Conservation (phyloP, 2,329 filamentous ascomycete genomes). For the Fonsecaea erecta region DNA sequence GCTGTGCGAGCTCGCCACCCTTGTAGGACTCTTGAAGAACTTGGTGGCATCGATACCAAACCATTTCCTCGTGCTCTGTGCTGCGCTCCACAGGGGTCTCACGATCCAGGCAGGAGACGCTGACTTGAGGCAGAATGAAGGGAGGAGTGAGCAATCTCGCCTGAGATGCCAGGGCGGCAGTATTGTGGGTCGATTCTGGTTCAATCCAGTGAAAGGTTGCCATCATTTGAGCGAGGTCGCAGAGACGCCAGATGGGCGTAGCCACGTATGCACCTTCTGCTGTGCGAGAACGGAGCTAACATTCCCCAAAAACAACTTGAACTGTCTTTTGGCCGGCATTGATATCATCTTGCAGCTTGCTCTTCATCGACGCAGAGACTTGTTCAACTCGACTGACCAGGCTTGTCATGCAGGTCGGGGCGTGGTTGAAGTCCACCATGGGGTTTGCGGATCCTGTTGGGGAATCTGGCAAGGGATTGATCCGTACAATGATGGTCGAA, state of each 20-base stretch:
- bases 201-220: slow-evolving; percentile 28
- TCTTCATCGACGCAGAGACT: slow-evolving; percentile 4
- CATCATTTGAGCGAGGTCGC: slow-evolving; percentile 21
- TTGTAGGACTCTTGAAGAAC: slow-evolving; percentile 12
- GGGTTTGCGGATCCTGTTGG: neutral
- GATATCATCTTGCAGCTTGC: slow-evolving; percentile 11
- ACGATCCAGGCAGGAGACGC: slow-evolving; percentile 6
- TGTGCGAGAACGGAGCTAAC: slow-evolving; percentile 26
- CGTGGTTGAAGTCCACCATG: slow-evolving; percentile 18
- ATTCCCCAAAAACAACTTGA: slow-evolving; percentile 24
- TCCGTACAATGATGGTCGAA: slow-evolving; percentile 14
- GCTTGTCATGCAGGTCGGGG: slow-evolving; percentile 10
- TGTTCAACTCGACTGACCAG: slow-evolving; percentile 5
- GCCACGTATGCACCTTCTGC: slow-evolving; percentile 5
- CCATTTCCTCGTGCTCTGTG: neutral
- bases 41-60: slow-evolving; percentile 15
- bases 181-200: slow-evolving; percentile 19
- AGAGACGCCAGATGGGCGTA: slow-evolving; percentile 24
- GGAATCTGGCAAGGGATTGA: slow-evolving; percentile 15
- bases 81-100: neutral
- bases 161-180: slow-evolving; percentile 1
- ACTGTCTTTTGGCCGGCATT: slow-evolving; percentile 13
- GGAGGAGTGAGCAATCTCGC: slow-evolving; percentile 17
- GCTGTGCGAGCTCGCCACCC: neutral
- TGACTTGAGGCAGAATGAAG: slow-evolving; percentile 15